Conservation (phyloP, 2,329 filamentous ascomycete genomes). For the Paradendryphiella salina region DNA sequence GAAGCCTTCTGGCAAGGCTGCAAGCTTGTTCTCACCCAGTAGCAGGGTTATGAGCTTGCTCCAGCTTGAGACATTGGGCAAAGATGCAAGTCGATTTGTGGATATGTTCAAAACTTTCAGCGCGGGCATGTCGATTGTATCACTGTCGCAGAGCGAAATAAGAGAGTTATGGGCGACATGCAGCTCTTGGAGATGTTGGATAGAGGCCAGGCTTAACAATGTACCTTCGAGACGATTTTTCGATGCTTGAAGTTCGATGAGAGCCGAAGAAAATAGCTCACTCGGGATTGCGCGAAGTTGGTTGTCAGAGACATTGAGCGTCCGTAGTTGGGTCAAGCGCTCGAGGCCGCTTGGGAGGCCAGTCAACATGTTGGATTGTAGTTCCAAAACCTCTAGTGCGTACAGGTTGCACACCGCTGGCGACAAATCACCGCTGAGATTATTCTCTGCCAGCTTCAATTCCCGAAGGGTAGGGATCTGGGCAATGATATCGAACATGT, state of each 20-base stretch:
- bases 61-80: conserved; percentile 79
- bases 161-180: conserved; percentile 80
- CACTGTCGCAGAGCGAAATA: conserved; percentile 53
- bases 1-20: conserved; percentile 76
- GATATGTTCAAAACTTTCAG: conserved; percentile 76
- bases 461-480: conserved; percentile 75
- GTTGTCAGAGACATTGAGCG: conserved; percentile 81
- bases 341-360: conserved; percentile 68
- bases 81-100: conserved; percentile 72
- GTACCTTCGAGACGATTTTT: conserved; percentile 77
- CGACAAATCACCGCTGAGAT: conserved; percentile 54
- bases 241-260: conserved; percentile 72
- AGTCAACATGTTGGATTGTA: conserved; percentile 78
- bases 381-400: conserved; percentile 76
- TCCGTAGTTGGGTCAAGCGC: conserved; percentile 69
- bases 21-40: conserved; percentile 80
- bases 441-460: conserved; percentile 67
- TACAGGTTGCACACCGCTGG: conserved; percentile 64
- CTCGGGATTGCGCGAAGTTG: conserved; percentile 72
- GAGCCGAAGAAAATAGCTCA: conserved; percentile 64
- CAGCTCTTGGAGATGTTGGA: conserved; percentile 71
- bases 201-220: conserved; percentile 65
- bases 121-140: conserved; percentile 66
- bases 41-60: conserved; percentile 70
- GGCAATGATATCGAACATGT: conserved; percentile 70